Base-by-base conservation (phyloP, 2,329 filamentous ascomycete species). In the Colletotrichum kahawae region DNA sequence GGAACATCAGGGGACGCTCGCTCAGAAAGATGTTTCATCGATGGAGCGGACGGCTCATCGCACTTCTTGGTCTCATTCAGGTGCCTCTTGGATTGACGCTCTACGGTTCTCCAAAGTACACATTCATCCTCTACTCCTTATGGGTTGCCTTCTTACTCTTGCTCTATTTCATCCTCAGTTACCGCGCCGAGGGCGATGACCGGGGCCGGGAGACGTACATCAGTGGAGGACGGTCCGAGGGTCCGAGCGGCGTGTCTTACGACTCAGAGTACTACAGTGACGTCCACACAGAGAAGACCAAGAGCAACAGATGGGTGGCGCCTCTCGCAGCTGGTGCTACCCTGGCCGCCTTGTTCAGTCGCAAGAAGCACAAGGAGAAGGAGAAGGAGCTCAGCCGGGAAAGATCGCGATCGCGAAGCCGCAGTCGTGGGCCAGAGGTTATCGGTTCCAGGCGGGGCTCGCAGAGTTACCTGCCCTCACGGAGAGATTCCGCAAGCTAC, bases 11-110 rank as follows among this genome's bases (percentile, higher is more conserved):
- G 54, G 84, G 86, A 36, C 88, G 86, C 66, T 89, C 88, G 21
- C 80, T 90, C 16, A 85, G 90, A 24, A 83, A 88, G 48, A 88
- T 94, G 89, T 84, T 98, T 56, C 97, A 99, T 85, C 94, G 96
- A 82, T 98, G 97, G 95, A 85, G 94, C 21, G 97, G 97, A 21
- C 90, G 96, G 72, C 86, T 91, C 1, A 92, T 96, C 79, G 93
- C 94, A 4, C 84, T 98, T 21, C 87, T 99, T 5, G 97, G 95
- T 1, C 92, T 98, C 78, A 90, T 93, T 5, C 97, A 99, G 82
- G 92, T 99, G 13, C 94, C 97, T 0, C 88, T 99, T 1, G 97
- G 97, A 0, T 88, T 99, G 62, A 96, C 96, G 0, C 88, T 99
- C 2, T 99, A 98, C 80, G 97, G 97, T 7, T 98, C 96, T 34